These are phyloP conservation scores for Alternaria ventricosa DNA, from an alignment of 2,329 filamentous ascomycete genomes.

Conservation along the genomic window DNA sequence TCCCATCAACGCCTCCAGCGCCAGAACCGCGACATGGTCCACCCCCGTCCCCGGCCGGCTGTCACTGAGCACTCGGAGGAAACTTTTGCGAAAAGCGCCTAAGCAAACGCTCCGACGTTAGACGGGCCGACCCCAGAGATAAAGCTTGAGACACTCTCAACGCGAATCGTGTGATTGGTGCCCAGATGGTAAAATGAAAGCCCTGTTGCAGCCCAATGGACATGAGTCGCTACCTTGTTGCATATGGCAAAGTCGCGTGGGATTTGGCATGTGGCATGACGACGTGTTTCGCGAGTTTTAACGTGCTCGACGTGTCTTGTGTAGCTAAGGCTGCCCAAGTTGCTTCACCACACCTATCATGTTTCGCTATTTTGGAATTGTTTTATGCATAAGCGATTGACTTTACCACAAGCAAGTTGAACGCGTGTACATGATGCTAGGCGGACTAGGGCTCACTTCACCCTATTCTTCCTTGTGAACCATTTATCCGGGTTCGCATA, in stretches of 20 bases:
- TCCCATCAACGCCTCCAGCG: conserved; percentile 8
- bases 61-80: conserved; percentile 15
- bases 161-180: conserved; percentile 14
- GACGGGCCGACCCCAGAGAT: conserved; percentile 18
- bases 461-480: background rate
- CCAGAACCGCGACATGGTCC: conserved; percentile 7
- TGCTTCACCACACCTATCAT: conserved; percentile 9
- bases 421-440: conserved; percentile 10
- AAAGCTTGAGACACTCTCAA: conserved; percentile 8
- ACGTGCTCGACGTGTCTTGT: conserved; percentile 2
- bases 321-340: conserved; percentile 4
- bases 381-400: conserved; percentile 7
- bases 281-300: conserved; percentile 12
- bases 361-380: conserved; percentile 5
- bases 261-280: background rate
- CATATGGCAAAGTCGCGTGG: conserved; percentile 9
- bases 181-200: conserved; percentile 7
- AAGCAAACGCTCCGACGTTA: conserved; percentile 15
- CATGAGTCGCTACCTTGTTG: conserved; percentile 9
- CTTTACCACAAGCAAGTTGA: conserved; percentile 1
- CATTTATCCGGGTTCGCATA: background rate
- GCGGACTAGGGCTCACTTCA: background rate
- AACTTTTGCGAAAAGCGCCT: conserved; percentile 14
- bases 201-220: conserved; percentile 15
- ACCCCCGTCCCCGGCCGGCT: conserved; percentile 4